Evolutionary conservation across 2,329 filamentous ascomycete genomes (phyloP), one percentile per base, ranked within the genome.

Genomic region (Sordariomycetes sp.): DNA sequence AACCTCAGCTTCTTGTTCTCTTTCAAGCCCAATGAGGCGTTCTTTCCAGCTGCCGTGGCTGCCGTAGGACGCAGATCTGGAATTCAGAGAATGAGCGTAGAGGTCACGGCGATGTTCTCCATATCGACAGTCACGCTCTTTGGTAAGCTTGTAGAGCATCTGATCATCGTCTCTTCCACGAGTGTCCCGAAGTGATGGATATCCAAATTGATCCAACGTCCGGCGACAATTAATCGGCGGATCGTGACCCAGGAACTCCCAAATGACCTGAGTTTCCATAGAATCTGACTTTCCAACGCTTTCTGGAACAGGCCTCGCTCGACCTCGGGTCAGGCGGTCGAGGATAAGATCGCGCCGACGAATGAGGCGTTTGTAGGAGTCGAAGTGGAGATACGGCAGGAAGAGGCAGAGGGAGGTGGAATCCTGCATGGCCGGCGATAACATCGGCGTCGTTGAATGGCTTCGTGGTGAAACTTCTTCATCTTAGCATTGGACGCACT

Each of bases 81-180:
- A 51, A 19, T 47, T 52, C 1, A 57, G 58, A 8, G 43, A 45
- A 24, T 57, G 51, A 2, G 43, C 46, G 26, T 46, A 45, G 8
- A 57, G 33, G 30, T 33, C 34, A 3, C 43, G 42, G 3, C 45
- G 40, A 0, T 50, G 45, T 5, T 50, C 36, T 1, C 47, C 45
- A 1, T 40, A 20, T 3, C 35, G 29, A 10, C 45, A 46, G 2
- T 43, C 37, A 3, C 64, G 53, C 36, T 70, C 58, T 42, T 74
- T 76, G 3, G 73, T 77, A 3, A 79, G 55, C 43, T 81, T 81
- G 50, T 79, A 81, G 6, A 81, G 53, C 70, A 81, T 79, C 48
- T 81, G 76, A 27, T 81, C 76, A 28, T 77, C 73, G 27, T 81
- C 77, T 14, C 76, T 58, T 0, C 72, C 70, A 27, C 72, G 55